phyloP scores from a whole-genome alignment of 1,284 basidiomycete genomes.

The Naganishia albida region DNA sequence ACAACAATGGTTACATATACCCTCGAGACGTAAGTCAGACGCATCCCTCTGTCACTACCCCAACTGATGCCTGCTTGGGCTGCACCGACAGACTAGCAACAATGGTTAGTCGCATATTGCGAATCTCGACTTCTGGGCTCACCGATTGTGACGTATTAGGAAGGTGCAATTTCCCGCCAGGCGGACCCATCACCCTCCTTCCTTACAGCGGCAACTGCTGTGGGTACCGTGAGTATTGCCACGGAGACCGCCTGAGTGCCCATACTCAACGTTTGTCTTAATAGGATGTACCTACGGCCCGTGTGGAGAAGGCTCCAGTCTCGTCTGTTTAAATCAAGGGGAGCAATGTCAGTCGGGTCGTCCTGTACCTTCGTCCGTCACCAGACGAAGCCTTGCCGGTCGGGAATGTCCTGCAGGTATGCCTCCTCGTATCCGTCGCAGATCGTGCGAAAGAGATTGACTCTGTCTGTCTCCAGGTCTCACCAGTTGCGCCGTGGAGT shows the following conservation, averaged over 20 bases:
- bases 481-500: not conserved
- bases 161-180: not conserved
- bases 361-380: not conserved
- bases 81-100: not conserved
- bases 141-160: not conserved
- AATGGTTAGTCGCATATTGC: not conserved
- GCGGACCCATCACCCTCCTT: not conserved
- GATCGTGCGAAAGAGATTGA: not conserved
- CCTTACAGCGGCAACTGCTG: not conserved
- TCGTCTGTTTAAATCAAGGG: not conserved
- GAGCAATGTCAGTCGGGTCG: constrained; percentile 12
- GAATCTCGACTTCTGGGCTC: not conserved
- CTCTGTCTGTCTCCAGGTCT: not conserved
- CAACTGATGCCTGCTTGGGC: not conserved
- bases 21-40: not conserved
- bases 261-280: not conserved
- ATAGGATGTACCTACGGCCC: not conserved
- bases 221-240: not conserved
- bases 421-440: not conserved
- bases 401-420: constrained; percentile 4
- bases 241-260: not conserved
- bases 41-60: no score
- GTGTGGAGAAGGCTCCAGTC: not conserved
- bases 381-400: constrained; percentile 1
- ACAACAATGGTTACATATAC: not conserved